Evolutionary conservation across 345 rosid species (phyloP).

Genomic region (Salix caprea): DNA sequence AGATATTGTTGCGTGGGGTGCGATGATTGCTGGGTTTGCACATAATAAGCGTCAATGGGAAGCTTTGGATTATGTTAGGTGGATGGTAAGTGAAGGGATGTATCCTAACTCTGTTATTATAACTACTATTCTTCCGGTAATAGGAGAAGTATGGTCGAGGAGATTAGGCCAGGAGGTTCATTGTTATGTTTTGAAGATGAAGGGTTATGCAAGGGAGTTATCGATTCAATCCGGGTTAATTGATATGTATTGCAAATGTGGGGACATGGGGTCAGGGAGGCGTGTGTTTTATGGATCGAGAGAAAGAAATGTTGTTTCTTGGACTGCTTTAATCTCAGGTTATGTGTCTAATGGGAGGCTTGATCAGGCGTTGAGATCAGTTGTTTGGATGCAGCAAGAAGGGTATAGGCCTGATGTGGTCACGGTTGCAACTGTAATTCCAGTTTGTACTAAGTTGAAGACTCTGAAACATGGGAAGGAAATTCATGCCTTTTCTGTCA

Average conservation of each 20-base stretch:
- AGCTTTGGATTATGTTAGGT: slow-evolving; percentile 57
- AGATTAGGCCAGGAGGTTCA: slow-evolving; percentile 73
- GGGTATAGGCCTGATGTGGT: slow-evolving; percentile 74
- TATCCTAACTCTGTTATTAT: slow-evolving; percentile 67
- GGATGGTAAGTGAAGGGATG: slow-evolving; percentile 60
- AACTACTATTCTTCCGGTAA: slow-evolving; percentile 57
- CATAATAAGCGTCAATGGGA: slow-evolving; percentile 62
- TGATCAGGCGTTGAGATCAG: slow-evolving; percentile 80
- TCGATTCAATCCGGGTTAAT: slow-evolving; percentile 66
- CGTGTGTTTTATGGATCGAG: slow-evolving; percentile 56
- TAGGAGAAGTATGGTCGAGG: slow-evolving; percentile 56
- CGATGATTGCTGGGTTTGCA: slow-evolving; percentile 76
- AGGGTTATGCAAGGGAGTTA: slow-evolving; percentile 40
- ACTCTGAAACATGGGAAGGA: slow-evolving; percentile 74
- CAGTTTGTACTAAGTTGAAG: slow-evolving; percentile 65
- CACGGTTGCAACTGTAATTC: slow-evolving; percentile 66
- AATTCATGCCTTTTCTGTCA: slow-evolving; percentile 74
- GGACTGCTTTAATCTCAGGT: slow-evolving; percentile 90
- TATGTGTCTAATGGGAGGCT: slow-evolving; percentile 65
- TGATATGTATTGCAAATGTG: slow-evolving; percentile 87
- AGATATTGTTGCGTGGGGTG: slow-evolving; percentile 79
- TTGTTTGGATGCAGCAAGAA: slow-evolving; percentile 96
- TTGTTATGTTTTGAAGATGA: slow-evolving; percentile 55
- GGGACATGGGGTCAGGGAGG: slow-evolving; percentile 63
- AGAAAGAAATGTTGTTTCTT: slow-evolving; percentile 67